Conservation (phyloP, 2,329 filamentous ascomycete species). For the Colletotrichum sp. region DNA sequence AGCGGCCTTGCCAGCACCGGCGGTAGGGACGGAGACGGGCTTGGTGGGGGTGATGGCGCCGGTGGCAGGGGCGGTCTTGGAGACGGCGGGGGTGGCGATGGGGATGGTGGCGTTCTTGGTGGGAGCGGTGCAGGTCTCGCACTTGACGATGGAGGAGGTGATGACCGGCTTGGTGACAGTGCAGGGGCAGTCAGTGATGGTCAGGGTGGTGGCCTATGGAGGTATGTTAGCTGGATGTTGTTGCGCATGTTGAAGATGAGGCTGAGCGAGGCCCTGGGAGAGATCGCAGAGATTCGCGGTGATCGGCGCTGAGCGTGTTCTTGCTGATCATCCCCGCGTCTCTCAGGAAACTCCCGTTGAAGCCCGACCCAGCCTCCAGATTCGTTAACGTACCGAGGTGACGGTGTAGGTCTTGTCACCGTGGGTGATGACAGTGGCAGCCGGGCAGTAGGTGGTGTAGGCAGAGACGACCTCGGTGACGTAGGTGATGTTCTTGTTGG, state of each 20-base stretch:
- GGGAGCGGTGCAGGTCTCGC: slow-evolving; percentile 50
- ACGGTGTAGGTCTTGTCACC: slow-evolving; percentile 72
- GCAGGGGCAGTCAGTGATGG: slow-evolving; percentile 76
- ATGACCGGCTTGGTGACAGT: slow-evolving; percentile 66
- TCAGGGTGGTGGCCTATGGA: slow-evolving; percentile 67
- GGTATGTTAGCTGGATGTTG: slow-evolving; percentile 30
- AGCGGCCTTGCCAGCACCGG: slow-evolving; percentile 61
- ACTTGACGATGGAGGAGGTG: slow-evolving; percentile 56
- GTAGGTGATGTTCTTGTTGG: slow-evolving; percentile 54
- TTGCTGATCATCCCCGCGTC: background rate
- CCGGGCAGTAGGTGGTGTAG: slow-evolving; percentile 77
- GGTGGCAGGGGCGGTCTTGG: slow-evolving; percentile 33
- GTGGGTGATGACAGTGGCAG: slow-evolving; percentile 67
- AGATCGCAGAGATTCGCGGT: background rate
- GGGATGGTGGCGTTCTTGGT: slow-evolving; percentile 26
- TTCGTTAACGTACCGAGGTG: slow-evolving; percentile 38
- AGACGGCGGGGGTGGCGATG: slow-evolving; percentile 29
- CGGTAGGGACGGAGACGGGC: slow-evolving; percentile 48
- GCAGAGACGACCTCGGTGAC: slow-evolving; percentile 70
- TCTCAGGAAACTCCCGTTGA: background rate
- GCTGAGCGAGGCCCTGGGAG: background rate
- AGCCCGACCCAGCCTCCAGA: slow-evolving; percentile 20
- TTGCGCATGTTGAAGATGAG: background rate
- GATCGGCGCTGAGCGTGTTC: background rate
- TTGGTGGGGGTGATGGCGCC: slow-evolving; percentile 30